A percentile compares a stretch with the other conserved stretches of the same genome.
Evolutionary conservation across 2,329 filamentous ascomycete genomes (phyloP).

Genomic region (Nemania diffusa): DNA sequence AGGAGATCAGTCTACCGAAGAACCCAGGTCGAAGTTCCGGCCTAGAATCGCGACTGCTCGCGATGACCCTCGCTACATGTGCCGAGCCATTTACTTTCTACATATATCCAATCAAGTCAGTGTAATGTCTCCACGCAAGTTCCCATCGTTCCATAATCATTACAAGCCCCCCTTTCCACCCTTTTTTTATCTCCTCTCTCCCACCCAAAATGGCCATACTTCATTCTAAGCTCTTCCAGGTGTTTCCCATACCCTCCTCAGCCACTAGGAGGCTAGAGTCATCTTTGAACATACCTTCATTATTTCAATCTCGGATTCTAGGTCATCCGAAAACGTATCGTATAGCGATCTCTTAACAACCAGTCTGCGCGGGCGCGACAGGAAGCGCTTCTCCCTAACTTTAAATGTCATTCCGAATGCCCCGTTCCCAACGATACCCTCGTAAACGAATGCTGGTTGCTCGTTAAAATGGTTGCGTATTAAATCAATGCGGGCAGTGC

Average conservation of each 20-base stretch:
- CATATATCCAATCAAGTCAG: neutral
- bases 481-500: neutral
- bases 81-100: slow-evolving; percentile 31
- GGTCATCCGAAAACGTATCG: neutral
- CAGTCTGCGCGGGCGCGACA: neutral
- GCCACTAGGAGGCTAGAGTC: neutral
- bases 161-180: no score
- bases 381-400: neutral
- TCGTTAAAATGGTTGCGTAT: slow-evolving; percentile 24
- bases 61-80: slow-evolving; percentile 29
- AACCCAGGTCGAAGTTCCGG: neutral
- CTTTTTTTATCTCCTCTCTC: no score
- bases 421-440: slow-evolving; percentile 15
- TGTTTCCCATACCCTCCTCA: neutral
- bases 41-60: slow-evolving; percentile 1
- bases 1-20: neutral
- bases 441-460: slow-evolving; percentile 7
- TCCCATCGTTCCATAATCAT: neutral
- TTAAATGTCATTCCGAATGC: slow-evolving; percentile 17
- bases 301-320: slow-evolving; percentile 18
- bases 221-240: no score
- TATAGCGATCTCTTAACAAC: slow-evolving; percentile 27
- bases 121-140: neutral
- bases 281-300: slow-evolving; percentile 24
- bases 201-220: neutral